Conservation (phyloP, 176 grass and related monocot genomes). For the Oryza longistaminata region DNA sequence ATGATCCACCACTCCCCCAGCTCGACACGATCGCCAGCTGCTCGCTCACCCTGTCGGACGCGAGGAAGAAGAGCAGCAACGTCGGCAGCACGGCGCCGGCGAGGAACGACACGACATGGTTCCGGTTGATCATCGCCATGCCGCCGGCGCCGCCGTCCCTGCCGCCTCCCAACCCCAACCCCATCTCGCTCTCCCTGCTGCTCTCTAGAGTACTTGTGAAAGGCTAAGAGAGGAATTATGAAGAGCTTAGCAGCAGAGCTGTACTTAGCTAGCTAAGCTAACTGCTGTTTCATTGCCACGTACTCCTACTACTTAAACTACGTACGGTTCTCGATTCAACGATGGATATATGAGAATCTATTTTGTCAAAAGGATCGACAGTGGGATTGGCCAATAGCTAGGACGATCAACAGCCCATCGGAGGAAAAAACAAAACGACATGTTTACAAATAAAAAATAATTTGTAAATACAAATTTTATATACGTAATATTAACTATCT, state of each 20-base stretch:
- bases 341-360: no score
- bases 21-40: neutral
- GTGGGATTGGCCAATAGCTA: neutral
- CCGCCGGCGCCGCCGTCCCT: no score
- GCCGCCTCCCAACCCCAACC: neutral
- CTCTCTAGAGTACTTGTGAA: no score
- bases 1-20: neutral
- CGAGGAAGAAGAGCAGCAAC: constrained; percentile 14
- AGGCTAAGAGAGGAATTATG: no score
- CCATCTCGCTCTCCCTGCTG: neutral
- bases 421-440: no score
- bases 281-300: no score
- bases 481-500: no score
- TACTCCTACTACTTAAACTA: neutral
- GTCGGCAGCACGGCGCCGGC: neutral
- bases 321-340: neutral
- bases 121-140: neutral
- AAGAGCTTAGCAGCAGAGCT: neutral
- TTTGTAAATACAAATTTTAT: no score
- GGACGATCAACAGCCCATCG: no score
- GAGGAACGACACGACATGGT: constrained; percentile 5
- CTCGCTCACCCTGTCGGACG: neutral
- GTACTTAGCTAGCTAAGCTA: no score
- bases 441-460: no score
- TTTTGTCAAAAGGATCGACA: neutral